Evolutionary conservation across 768 basidiomycete genomes (phyloP).

Genomic region (Suillus spraguei): DNA sequence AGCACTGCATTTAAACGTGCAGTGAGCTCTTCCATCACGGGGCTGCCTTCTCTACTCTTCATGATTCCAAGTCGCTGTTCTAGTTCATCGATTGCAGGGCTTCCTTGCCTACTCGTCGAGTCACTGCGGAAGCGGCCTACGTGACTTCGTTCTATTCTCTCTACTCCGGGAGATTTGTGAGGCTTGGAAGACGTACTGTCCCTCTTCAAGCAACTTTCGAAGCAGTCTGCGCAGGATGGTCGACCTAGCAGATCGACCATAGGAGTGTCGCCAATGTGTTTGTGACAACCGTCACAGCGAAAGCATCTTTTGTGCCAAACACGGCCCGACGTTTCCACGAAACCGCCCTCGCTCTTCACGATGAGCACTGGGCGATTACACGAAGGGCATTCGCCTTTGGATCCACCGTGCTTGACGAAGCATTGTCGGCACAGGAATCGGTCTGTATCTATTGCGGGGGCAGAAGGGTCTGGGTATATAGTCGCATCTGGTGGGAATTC

Average conservation of each 20-base stretch:
- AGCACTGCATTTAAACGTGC: conserved; percentile 45
- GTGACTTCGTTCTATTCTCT: conserved; percentile 38
- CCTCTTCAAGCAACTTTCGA: conserved; percentile 71
- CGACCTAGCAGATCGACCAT: conserved; percentile 84
- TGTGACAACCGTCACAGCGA: conserved; percentile 70
- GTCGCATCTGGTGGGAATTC: conserved; percentile 82
- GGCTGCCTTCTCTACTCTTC: conserved; percentile 56
- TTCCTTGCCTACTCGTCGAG: conserved; percentile 50
- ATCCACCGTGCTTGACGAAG: conserved; percentile 72
- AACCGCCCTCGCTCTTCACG: conserved; percentile 76
- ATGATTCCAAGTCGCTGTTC: conserved; percentile 61
- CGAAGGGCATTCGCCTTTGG: conserved; percentile 69
- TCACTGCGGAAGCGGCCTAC: conserved; percentile 48
- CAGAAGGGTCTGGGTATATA: conserved; percentile 74
- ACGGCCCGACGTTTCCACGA: conserved; percentile 66
- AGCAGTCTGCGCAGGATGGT: conserved; percentile 80
- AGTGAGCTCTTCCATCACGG: conserved; percentile 52
- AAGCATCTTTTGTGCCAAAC: conserved; percentile 88
- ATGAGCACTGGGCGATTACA: conserved; percentile 75
- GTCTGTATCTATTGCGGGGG: conserved; percentile 24
- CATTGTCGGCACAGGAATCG: conserved; percentile 77
- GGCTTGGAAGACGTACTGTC: conserved; percentile 41
- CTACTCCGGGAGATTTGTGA: conserved; percentile 38
- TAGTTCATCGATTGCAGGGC: conserved; percentile 65
- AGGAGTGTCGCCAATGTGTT: conserved; percentile 70